Percentiles rank a stretch among this genome's conserved stretches.
These are phyloP conservation scores for Cotoneaster glaucophyllus DNA, from an alignment of 306 rosid genomes.

Conservation along the genomic window DNA sequence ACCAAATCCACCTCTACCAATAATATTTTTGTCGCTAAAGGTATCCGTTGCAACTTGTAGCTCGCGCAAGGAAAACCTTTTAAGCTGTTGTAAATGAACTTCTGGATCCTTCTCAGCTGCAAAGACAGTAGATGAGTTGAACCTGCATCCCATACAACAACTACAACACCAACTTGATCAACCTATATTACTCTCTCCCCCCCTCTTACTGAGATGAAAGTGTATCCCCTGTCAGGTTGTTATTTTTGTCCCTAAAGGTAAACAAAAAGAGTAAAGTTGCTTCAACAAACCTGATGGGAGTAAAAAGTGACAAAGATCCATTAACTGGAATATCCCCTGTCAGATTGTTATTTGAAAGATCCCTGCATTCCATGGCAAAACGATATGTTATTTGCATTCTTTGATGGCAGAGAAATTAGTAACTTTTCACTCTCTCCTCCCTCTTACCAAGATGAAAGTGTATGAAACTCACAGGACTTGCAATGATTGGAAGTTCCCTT, in stretches of 20 bases:
- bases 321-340: constrained; percentile 53
- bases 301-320: constrained; percentile 82
- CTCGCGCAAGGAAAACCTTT: constrained; percentile 83
- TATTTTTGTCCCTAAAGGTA: not conserved
- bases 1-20: constrained; percentile 46
- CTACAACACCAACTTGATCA: not conserved
- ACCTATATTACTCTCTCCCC: not conserved
- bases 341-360: constrained; percentile 68
- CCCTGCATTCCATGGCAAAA: constrained; percentile 47
- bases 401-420: constrained; percentile 1
- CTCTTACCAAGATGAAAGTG: constrained; percentile 2
- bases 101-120: constrained; percentile 53
- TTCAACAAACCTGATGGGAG: constrained; percentile 75
- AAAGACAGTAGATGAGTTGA: constrained; percentile 11
- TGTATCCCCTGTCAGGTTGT: too few species aligned
- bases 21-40: constrained; percentile 68
- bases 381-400: constrained; percentile 22
- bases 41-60: constrained; percentile 88
- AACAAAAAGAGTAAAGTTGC: not conserved
- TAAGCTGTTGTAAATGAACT: constrained; percentile 90
- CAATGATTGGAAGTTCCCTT: constrained; percentile 41
- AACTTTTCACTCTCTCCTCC: not conserved
- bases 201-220: too few species aligned
- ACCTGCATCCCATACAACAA: not conserved
- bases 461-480: constrained; percentile 87